Evolutionary conservation across 169 alveolate species (phyloP).

Genomic region (Theileria annulata): DNA sequence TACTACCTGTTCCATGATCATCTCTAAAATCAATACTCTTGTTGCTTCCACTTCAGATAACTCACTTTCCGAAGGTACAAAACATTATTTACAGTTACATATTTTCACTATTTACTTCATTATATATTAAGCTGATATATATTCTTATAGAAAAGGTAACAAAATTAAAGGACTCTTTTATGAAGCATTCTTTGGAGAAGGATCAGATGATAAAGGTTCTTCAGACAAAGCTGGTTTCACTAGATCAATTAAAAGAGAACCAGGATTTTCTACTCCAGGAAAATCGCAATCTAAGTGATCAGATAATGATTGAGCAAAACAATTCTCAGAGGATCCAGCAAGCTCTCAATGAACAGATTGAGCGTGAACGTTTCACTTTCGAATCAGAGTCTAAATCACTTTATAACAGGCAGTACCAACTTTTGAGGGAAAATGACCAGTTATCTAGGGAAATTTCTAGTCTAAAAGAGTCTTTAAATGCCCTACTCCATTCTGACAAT

Average conservation of each 20-base stretch:
- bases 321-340: conserved; percentile 17
- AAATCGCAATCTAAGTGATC: conserved; percentile 24
- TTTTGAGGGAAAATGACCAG: conserved; percentile 38
- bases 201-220: conserved; percentile 26
- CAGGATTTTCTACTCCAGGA: conserved; percentile 44
- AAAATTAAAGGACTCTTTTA: conserved; percentile 34
- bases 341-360: conserved; percentile 38
- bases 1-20: conserved; percentile 30
- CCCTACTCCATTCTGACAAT: conserved; percentile 1
- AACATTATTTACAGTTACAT: not conserved
- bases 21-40: conserved; percentile 24
- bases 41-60: not conserved
- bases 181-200: conserved; percentile 34
- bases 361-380: conserved; percentile 20
- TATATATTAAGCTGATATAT: conserved; percentile 1
- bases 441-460: conserved; percentile 25
- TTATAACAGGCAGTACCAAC: conserved; percentile 54
- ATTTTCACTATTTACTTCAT: not conserved
- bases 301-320: conserved; percentile 33
- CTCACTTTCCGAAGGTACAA: not conserved
- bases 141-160: not conserved
- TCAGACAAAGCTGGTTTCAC: not conserved
- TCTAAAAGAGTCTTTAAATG: conserved; percentile 20
- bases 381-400: conserved; percentile 39
- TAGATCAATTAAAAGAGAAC: conserved; percentile 19